phyloP scores from a whole-genome alignment of 129 eudicot species.

The Artemisia annua region DNA sequence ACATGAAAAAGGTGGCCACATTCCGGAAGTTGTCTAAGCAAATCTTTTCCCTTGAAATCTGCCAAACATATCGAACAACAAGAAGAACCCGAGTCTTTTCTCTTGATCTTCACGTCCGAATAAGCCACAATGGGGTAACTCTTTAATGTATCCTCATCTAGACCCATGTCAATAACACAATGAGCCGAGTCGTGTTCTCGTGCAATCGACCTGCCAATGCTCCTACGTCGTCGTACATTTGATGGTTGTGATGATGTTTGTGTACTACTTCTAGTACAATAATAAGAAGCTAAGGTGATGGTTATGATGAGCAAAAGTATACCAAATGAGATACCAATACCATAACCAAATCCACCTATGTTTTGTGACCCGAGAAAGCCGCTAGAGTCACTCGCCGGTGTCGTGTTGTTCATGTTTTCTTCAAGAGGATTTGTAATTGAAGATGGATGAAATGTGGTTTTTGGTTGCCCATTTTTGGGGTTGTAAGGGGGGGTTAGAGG shows the following conservation, averaged over 20 bases:
- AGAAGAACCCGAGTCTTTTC: slow-evolving; percentile 51
- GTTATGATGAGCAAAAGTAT: slow-evolving; percentile 82
- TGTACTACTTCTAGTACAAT: slow-evolving; percentile 61
- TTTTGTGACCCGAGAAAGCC: slow-evolving; percentile 63
- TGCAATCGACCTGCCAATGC: not conserved
- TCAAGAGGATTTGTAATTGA: slow-evolving; percentile 5
- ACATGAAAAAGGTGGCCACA: slow-evolving; percentile 81
- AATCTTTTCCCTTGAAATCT: slow-evolving; percentile 68
- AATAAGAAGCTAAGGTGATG: slow-evolving; percentile 89
- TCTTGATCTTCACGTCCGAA: slow-evolving; percentile 54
- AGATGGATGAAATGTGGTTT: slow-evolving; percentile 21
- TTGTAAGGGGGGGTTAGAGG: slow-evolving; percentile 11
- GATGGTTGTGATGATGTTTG: slow-evolving; percentile 30
- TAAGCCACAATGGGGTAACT: slow-evolving; percentile 65
- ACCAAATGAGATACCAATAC: slow-evolving; percentile 86
- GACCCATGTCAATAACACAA: slow-evolving; percentile 52
- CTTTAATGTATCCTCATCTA: slow-evolving; percentile 62
- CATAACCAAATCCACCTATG: slow-evolving; percentile 81
- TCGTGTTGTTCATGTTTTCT: slow-evolving; percentile 41
- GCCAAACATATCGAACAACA: slow-evolving; percentile 92
- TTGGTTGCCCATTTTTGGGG: slow-evolving; percentile 32
- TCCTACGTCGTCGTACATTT: not conserved
- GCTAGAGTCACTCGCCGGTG: slow-evolving; percentile 33
- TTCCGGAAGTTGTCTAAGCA: slow-evolving; percentile 67
- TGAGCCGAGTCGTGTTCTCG: slow-evolving; percentile 27